A percentile compares a stretch with the other conserved stretches of the same genome.
phyloP scores from a whole-genome alignment of 345 rosid genomes.

The Aquilaria malaccensis region DNA sequence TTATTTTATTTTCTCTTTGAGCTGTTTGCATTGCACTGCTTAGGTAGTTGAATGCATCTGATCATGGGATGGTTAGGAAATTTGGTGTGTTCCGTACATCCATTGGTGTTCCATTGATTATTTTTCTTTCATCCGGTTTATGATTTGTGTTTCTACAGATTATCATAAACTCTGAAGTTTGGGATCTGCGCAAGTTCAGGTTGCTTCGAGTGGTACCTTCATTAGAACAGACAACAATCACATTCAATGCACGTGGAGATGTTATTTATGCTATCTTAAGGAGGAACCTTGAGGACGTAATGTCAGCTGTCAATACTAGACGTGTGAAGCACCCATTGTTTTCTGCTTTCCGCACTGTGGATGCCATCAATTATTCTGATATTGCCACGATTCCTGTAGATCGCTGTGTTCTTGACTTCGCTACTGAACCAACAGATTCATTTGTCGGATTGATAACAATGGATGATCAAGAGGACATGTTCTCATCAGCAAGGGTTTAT shows the following conservation, averaged over 20 bases:
- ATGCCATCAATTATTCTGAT: conserved; percentile 90
- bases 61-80: no score
- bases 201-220: conserved; percentile 92
- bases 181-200: conserved; percentile 86
- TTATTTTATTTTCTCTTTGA: neutral
- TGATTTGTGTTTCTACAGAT: conserved; percentile 36
- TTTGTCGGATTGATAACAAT: conserved; percentile 82
- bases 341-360: conserved; percentile 87
- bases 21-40: no score
- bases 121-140: neutral
- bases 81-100: no score
- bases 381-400: conserved; percentile 87
- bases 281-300: conserved; percentile 90
- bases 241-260: conserved; percentile 84
- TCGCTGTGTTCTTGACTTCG: conserved; percentile 95
- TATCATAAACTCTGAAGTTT: conserved; percentile 92
- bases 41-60: no score
- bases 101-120: neutral
- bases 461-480: conserved; percentile 96
- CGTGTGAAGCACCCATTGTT: conserved; percentile 78
- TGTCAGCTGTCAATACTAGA: conserved; percentile 84
- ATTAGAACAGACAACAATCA: conserved; percentile 81
- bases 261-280: conserved; percentile 93
- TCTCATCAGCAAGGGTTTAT: conserved; percentile 81
- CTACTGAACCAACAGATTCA: conserved; percentile 87